phyloP scores from a whole-genome alignment of 73 alveolate genomes.

The Paramecium sonneborni region DNA sequence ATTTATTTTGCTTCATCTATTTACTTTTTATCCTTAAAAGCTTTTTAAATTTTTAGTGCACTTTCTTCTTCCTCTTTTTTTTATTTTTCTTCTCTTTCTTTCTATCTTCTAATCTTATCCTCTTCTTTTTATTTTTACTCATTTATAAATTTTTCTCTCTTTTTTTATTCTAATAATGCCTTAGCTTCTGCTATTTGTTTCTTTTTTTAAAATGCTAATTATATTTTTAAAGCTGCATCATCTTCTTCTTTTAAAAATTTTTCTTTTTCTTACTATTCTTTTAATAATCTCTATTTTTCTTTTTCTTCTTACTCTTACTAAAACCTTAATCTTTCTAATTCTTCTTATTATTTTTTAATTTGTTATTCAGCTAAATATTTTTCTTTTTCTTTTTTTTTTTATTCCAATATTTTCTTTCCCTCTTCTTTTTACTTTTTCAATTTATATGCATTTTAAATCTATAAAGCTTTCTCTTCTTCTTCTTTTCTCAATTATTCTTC shows the following conservation, averaged over 20 bases:
- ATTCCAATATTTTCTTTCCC: not conserved
- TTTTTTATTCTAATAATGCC: slow-evolving; percentile 13
- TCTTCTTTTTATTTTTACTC: not conserved
- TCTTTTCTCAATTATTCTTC: not conserved
- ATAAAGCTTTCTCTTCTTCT: slow-evolving; percentile 34
- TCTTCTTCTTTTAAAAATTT: not conserved
- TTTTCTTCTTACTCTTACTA: not conserved
- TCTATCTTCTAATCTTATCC: not conserved
- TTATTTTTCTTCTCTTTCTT: not conserved
- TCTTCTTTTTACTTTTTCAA: not conserved
- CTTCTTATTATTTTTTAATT: not conserved
- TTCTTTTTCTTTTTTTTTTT: slow-evolving; percentile 19
- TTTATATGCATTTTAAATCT: not conserved
- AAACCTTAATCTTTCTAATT: not conserved
- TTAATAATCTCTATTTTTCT: not conserved
- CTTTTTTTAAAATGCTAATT: not conserved
- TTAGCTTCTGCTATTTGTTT: slow-evolving; percentile 12
- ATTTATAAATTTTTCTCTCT: not conserved
- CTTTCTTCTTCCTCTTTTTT: not conserved
- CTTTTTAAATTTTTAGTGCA: not conserved
- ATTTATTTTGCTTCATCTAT: not conserved
- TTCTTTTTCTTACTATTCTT: slow-evolving; percentile 14
- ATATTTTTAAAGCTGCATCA: slow-evolving; percentile 7
- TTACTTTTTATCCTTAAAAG: not conserved
- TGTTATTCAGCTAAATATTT: not conserved